Evolutionary conservation across 1,284 basidiomycete species (phyloP).

Genomic region (Termitomyces sp.): DNA sequence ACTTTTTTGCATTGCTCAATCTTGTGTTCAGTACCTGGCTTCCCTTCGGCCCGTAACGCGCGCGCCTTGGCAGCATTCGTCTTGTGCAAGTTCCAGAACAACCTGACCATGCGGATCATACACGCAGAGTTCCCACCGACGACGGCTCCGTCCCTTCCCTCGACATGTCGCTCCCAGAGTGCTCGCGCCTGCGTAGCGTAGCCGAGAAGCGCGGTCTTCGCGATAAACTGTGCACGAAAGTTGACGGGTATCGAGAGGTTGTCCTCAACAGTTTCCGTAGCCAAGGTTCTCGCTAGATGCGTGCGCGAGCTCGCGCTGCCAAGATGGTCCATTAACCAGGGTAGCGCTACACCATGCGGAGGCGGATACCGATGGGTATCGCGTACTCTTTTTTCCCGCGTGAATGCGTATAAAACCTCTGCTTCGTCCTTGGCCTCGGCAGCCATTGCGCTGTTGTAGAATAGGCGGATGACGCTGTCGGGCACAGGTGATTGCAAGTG

Average conservation of each 20-base stretch:
- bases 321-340: slow-evolving; percentile 50
- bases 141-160: slow-evolving; percentile 34
- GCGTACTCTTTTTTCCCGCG: slow-evolving; percentile 29
- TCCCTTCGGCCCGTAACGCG: slow-evolving; percentile 11
- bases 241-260: slow-evolving; percentile 36
- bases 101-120: slow-evolving; percentile 53
- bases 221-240: slow-evolving; percentile 45
- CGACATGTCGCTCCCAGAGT: slow-evolving; percentile 53
- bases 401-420: slow-evolving; percentile 37
- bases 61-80: not conserved
- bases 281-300: slow-evolving; percentile 35
- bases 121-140: slow-evolving; percentile 43
- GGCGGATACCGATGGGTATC: slow-evolving; percentile 38
- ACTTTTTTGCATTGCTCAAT: not conserved
- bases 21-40: not conserved
- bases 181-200: slow-evolving; percentile 42
- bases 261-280: slow-evolving; percentile 41
- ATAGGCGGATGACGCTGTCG: slow-evolving; percentile 35
- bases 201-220: slow-evolving; percentile 40
- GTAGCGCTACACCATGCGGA: slow-evolving; percentile 40
- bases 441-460: slow-evolving; percentile 38
- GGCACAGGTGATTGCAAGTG: slow-evolving; percentile 35
- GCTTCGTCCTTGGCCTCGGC: slow-evolving; percentile 28
- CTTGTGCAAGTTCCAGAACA: slow-evolving; percentile 36
- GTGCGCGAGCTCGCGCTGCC: slow-evolving; percentile 32